Conservation (phyloP, 768 basidiomycete species). For the Filobasidium floriforme region DNA sequence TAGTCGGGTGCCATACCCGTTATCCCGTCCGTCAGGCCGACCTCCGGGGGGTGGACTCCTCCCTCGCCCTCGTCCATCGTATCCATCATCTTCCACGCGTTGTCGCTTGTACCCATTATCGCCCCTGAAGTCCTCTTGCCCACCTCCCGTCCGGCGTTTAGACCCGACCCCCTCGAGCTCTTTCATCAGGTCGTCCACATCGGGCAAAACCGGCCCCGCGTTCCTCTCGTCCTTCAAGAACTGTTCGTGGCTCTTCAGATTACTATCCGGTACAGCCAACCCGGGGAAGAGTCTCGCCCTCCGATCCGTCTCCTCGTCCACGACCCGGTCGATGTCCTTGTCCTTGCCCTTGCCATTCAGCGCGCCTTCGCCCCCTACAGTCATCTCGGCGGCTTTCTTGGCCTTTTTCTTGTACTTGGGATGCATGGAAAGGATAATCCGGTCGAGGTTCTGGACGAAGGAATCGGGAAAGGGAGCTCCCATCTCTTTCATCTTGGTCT, state of each 20-base stretch:
- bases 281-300: conserved; percentile 84
- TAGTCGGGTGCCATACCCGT: conserved; percentile 27
- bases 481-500: conserved; percentile 63
- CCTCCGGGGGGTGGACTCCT: conserved; percentile 26
- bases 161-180: conserved; percentile 63
- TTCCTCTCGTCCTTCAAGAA: conserved; percentile 34
- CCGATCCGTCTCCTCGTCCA: conserved; percentile 61
- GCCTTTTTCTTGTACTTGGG: conserved; percentile 84
- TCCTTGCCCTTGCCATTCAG: conserved; percentile 26
- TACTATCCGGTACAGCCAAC: conserved; percentile 70
- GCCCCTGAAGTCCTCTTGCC: conserved; percentile 43
- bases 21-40: conserved; percentile 31
- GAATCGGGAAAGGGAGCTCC: conserved; percentile 82
- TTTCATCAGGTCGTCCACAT: conserved; percentile 82
- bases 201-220: conserved; percentile 48
- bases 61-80: conserved; percentile 15
- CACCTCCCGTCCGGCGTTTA: conserved; percentile 51
- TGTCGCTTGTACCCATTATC: conserved; percentile 39
- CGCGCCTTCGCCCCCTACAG: conserved; percentile 35
- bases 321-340: conserved; percentile 28
- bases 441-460: conserved; percentile 85
- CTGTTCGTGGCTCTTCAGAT: conserved; percentile 52
- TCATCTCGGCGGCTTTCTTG: conserved; percentile 41
- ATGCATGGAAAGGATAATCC: conserved; percentile 86
- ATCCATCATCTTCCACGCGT: conserved; percentile 16